Base-by-base conservation (phyloP, 1,284 basidiomycete genomes). In the Boletus mariae region DNA sequence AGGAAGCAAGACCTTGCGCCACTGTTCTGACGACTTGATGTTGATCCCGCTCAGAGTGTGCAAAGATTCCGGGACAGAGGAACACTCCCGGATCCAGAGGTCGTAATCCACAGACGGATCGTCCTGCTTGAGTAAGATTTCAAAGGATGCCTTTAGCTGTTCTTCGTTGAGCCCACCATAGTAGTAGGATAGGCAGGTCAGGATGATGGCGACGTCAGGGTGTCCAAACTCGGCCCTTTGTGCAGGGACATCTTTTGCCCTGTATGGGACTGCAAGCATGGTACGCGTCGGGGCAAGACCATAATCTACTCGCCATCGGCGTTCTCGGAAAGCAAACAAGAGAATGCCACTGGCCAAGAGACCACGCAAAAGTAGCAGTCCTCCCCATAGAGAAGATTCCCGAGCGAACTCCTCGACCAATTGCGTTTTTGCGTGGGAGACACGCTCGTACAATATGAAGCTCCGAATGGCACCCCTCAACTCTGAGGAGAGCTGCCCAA, bases 161-260 rank as follows among this genome's bases (percentile, higher is more conserved):
- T 62, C 49, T 8, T 64, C 53, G 0, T 65, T 66, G 32, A 80
- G 67, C 8, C 79, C 79, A 4, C 64, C 63, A 47, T 80, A 78
- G 49, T 80, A 80, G 53, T 80, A 80, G 7, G 69, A 71, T 17
- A 80, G 66, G 54, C 73, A 79, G 0, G 79, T 80, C 26, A 80
- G 65, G 17, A 45, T 45, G 29, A 45, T 45, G 11, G 44, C 29
- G 20, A 45, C 44, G 4, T 45, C 44, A 3, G 44, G 44, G 17
- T 45, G 44, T 13, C 44, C 44, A 32, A 45, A 45, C 29, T 32
- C 29, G 17, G 44, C 29, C n/a, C 29, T 45, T 15, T 32, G 44
- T 12, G 44, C 44, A 7, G 44, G 44, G 10, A 45, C 44, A 20
- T 45, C 44, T n/a, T 45, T 45, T 6, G 44, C 44, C 11, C 44